phyloP scores from a whole-genome alignment of 2,329 filamentous ascomycete species.

The Aureobasidium sp. region DNA sequence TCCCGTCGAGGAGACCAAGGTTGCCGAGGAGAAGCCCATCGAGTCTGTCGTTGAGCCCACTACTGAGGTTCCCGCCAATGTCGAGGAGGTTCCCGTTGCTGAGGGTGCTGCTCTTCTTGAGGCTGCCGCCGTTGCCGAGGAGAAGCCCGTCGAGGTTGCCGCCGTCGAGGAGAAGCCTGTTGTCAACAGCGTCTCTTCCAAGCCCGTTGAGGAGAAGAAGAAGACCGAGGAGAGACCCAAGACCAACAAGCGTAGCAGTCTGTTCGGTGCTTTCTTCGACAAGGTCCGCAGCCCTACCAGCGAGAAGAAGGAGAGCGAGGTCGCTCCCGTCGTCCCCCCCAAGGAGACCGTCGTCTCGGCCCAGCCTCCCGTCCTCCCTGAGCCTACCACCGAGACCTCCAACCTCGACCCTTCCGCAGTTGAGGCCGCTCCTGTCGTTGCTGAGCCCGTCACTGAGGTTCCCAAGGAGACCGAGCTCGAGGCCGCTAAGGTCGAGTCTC shows the following conservation, averaged over 20 bases:
- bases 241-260: slow-evolving; percentile 72
- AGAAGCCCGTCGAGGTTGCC: slow-evolving; percentile 38
- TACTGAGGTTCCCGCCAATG: slow-evolving; percentile 30
- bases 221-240: slow-evolving; percentile 45
- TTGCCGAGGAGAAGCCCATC: slow-evolving; percentile 17
- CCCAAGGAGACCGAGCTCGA: slow-evolving; percentile 19
- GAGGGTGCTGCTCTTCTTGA: slow-evolving; percentile 4
- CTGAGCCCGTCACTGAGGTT: slow-evolving; percentile 19
- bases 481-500: slow-evolving; percentile 12
- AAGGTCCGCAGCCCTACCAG: slow-evolving; percentile 40
- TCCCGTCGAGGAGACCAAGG: slow-evolving; percentile 21
- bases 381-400: slow-evolving; percentile 25
- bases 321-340: slow-evolving; percentile 41
- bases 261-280: slow-evolving; percentile 65
- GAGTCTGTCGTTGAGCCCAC: slow-evolving; percentile 41
- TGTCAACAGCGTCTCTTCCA: slow-evolving; percentile 28
- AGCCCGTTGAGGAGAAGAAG: slow-evolving; percentile 28
- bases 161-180: slow-evolving; percentile 35
- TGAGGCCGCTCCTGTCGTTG: slow-evolving; percentile 21
- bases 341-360: slow-evolving; percentile 39
- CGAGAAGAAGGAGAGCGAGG: slow-evolving; percentile 65
- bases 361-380: slow-evolving; percentile 28
- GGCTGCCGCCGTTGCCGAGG: slow-evolving; percentile 17
- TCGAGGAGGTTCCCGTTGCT: slow-evolving; percentile 9
- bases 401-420: slow-evolving; percentile 32